Percentiles rank a stretch among this genome's conserved stretches.
Conservation (phyloP, 1,284 basidiomycete genomes). For the Earliella scabrosa region DNA sequence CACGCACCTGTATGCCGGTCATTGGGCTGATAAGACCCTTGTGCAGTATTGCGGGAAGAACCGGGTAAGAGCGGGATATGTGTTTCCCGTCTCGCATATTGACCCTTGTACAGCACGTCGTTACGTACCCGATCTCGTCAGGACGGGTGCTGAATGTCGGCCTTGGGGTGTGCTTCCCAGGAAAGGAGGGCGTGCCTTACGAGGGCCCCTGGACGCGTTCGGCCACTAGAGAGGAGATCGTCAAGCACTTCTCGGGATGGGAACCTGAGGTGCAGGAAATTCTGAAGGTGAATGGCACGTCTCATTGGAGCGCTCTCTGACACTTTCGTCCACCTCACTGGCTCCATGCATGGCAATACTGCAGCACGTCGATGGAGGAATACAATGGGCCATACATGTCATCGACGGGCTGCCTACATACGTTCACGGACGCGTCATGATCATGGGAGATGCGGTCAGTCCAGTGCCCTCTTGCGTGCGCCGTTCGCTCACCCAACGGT, state of each 20-base stretch:
- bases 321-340: not conserved
- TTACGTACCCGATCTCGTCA: conserved; percentile 19
- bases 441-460: conserved; percentile 35
- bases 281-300: conserved; percentile 27
- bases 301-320: too few relatives aligned
- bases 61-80: conserved; percentile 19
- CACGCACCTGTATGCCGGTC: not conserved
- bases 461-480: too few relatives aligned
- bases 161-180: conserved; percentile 23
- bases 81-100: not conserved
- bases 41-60: conserved; percentile 34
- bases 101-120: conserved; percentile 5
- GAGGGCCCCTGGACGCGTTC: conserved; percentile 31
- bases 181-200: conserved; percentile 27
- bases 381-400: conserved; percentile 32
- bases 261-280: conserved; percentile 33
- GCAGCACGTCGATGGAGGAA: conserved; percentile 9
- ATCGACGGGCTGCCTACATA: conserved; percentile 28
- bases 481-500: not conserved
- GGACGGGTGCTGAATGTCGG: conserved; percentile 29
- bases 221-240: conserved; percentile 26
- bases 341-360: not conserved
- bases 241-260: conserved; percentile 28
- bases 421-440: conserved; percentile 27
- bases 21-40: too few relatives aligned